Base-by-base conservation (phyloP, 2,329 filamentous ascomycete genomes). In the Magnaporthales sp. region DNA sequence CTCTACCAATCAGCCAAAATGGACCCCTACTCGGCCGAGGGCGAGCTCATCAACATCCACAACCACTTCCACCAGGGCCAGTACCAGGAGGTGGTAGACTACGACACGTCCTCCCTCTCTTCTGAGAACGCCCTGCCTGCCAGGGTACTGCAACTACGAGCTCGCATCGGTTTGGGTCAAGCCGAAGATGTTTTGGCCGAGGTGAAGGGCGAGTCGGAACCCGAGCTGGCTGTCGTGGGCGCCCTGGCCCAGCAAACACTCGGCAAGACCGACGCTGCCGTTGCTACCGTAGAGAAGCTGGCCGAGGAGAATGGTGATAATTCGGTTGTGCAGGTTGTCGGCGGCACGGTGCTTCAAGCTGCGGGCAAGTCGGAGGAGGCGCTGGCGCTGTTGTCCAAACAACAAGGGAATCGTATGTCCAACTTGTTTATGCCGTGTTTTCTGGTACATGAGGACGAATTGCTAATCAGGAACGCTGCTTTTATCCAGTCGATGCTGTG, bases 331-430 rank as follows among this genome's bases (percentile, higher is more conserved):
- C 92, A 97, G 81, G 81, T 97, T 54, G 78, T 94, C 8, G 89
- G 86, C 30, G 93, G 90, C n/a, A 94, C 88, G 0, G 86, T 98
- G 63, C 80, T 98, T 68, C 91, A 94, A 74, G 87, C 87, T 24
- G 88, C 87, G 26, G 93, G 90, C 30, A 90, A 91, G 80, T 86
- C 87, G n/a, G 93, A 97, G 69, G 91, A 94, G 76, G 95, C 95
- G 15, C 79, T 98, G 68, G 85, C 87, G 62, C 79, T 98, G 68
- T 80, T 98, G 72, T 86, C 86, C 62, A 89, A 91, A 77, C 94
- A 98, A 76, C 90, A 96, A 75, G 92, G 92, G 67, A 96, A 87
- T 75, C 89, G 91, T 95, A 82, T 72, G 89, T 85, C 26, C 19
- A 26, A 13, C 13, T 6, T 31, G 11, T 7, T 6, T 4, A 51